A percentile compares a stretch with the other conserved stretches of the same genome.
phyloP scores from a whole-genome alignment of 176 grass and related monocot species.

The Oryza officinalis region DNA sequence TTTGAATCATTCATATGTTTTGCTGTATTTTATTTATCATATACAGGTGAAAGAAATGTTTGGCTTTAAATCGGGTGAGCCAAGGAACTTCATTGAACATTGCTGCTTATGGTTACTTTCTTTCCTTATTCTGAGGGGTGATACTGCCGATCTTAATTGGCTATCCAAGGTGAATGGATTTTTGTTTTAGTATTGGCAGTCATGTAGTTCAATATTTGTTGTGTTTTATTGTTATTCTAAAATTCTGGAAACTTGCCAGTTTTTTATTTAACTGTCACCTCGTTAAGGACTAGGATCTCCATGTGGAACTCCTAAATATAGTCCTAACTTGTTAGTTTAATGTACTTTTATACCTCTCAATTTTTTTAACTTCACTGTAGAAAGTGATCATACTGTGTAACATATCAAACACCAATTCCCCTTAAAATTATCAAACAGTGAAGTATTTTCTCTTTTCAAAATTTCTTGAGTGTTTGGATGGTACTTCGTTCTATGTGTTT shows the following conservation, averaged over 20 bases:
- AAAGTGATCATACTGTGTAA: background rate
- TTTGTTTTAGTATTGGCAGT: constrained; percentile 6
- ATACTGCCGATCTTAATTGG: constrained; percentile 74
- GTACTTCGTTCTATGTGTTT: constrained; percentile 11
- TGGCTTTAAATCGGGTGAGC: constrained; percentile 47
- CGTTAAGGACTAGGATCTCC: background rate
- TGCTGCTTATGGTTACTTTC: constrained; percentile 73
- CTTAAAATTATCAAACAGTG: constrained; percentile 19
- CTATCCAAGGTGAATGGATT: constrained; percentile 65
- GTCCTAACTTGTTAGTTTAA: background rate
- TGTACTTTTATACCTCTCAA: background rate
- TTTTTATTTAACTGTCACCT: background rate
- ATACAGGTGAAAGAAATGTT: constrained; percentile 80
- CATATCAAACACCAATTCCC: background rate
- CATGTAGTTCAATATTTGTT: constrained; percentile 2
- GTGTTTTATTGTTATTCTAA: constrained; percentile 7
- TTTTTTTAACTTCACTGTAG: background rate
- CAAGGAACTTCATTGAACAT: constrained; percentile 71
- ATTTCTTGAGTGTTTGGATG: constrained; percentile 23
- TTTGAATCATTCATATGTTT: background rate
- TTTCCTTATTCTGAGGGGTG: constrained; percentile 70
- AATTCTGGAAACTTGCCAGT: background rate
- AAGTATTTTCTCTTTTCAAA: background rate
- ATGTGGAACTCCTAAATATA: background rate
- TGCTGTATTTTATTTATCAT: constrained; percentile 24